Base-by-base conservation (phyloP, 768 basidiomycete genomes). In the Xerocomus potaroensis region DNA sequence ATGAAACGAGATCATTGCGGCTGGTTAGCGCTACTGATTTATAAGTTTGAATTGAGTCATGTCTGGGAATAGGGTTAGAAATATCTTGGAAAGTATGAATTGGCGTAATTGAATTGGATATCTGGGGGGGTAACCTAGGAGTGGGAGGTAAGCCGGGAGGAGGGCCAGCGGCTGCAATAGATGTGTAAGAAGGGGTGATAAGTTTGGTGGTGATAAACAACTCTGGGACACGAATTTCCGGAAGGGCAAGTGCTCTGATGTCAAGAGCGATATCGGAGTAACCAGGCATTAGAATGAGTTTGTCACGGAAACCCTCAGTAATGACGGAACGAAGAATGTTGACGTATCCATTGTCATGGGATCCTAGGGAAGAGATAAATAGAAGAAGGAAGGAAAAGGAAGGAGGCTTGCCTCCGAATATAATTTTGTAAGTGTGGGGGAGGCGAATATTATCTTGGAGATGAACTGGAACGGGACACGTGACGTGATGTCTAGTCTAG, bases 341-440 rank as follows among this genome's bases (percentile, higher is more conserved):
- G 41, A 77, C 73, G 67, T 87, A 87, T 55, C 85, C 84, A 67
- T 79, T 80, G 66, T 87, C 84, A 60, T 87, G 85, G 57, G 80
- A 81, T 51, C 83, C 83, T 85, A 52, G 35, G 24, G 27, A 45
- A 37, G 24, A 2, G 27, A 36, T 53, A 8, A n/a, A 22, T 10
- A 48, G 16, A 45, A 23, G 31, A 16, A 38, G 42, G 22, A 43
- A 50, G 30, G 23, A 11, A 9, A 35, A 41, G 40, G 43, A 21
- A 49, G 43, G 37, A n/a, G 32, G 21, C 61, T 47, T 50, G 77
- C 84, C 84, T 58, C 81, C 83, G 56, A 87, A 84, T 51, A 86
- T 68, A 58, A 87, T 71, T 67, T 78, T 83, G 53, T 69, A 70
- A 3, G 80, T 84, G 59, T 85, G 81, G 30, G 81, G 77, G 47